Conservation (phyloP, 768 basidiomycete species). For the Boletus coccyginus region DNA sequence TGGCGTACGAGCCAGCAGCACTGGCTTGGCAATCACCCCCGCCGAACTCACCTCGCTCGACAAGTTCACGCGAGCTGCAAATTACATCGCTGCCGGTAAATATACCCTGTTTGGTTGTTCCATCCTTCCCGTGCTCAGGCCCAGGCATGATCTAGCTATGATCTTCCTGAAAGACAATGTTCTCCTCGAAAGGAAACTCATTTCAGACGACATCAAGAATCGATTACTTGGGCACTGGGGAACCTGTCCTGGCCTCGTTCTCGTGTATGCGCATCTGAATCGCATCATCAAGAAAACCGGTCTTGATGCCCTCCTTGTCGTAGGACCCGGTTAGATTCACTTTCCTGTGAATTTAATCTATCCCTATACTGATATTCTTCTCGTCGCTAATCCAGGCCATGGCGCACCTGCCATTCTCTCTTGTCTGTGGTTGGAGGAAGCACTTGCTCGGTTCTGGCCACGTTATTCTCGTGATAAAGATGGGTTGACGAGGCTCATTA, state of each 20-base stretch:
- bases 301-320: conserved; percentile 69
- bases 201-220: conserved; percentile 71
- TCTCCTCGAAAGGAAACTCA: conserved; percentile 58
- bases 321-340: conserved; percentile 60
- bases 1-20: conserved; percentile 47
- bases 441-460: conserved; percentile 57
- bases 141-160: conserved; percentile 52
- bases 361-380: neutral
- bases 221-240: conserved; percentile 85
- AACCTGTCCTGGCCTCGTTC: conserved; percentile 73
- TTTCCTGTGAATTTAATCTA: neutral
- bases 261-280: conserved; percentile 72
- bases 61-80: conserved; percentile 57
- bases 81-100: conserved; percentile 71
- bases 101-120: neutral
- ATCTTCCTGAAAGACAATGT: conserved; percentile 79
- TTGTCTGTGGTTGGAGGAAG: conserved; percentile 82
- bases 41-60: conserved; percentile 52
- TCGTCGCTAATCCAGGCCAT: conserved; percentile 45
- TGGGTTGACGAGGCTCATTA: conserved; percentile 68
- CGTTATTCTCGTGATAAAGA: conserved; percentile 51
- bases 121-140: neutral
- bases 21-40: conserved; percentile 43
- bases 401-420: conserved; percentile 88
- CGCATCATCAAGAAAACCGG: conserved; percentile 57